Evolutionary conservation across 495 filamentous ascomycete genomes (phyloP).

Genomic region (Beverwykella pulmonaria): DNA sequence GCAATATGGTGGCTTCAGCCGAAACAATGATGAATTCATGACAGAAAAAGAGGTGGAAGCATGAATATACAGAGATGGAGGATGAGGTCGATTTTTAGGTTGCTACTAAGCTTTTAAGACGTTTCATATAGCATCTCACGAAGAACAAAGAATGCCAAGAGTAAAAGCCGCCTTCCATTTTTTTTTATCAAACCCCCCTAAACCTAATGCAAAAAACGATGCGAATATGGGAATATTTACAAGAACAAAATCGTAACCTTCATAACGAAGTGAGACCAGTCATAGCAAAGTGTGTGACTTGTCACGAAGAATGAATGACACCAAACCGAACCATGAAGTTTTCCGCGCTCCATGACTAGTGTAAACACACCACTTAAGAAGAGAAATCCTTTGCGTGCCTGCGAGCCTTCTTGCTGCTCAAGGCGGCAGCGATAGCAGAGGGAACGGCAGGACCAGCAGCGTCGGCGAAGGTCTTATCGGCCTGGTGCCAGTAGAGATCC

Average conservation of each 20-base stretch:
- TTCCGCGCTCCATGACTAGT: not conserved
- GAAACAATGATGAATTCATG: no score
- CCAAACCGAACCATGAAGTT: not conserved
- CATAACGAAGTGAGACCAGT: not conserved
- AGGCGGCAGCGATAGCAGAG: not conserved
- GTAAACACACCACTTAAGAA: not conserved
- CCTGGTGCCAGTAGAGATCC: constrained; percentile 5
- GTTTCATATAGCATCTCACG: no score
- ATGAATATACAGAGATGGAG: no score
- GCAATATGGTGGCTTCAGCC: no score
- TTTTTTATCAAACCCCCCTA: no score
- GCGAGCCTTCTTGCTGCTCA: not conserved
- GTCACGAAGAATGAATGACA: not conserved
- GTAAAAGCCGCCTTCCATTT: no score
- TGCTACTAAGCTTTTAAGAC: no score
- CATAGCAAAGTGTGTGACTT: not conserved
- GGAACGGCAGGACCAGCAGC: not conserved
- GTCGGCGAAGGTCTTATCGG: not conserved
- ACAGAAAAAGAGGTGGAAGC: no score
- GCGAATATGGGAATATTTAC: not conserved
- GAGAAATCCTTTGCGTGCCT: constrained; percentile 5
- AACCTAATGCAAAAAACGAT: no score
- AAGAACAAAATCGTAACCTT: not conserved
- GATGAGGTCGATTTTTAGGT: no score
- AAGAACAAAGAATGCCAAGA: no score